Conservation (phyloP, 345 rosid species). For the Gynandropsis gynandra region DNA sequence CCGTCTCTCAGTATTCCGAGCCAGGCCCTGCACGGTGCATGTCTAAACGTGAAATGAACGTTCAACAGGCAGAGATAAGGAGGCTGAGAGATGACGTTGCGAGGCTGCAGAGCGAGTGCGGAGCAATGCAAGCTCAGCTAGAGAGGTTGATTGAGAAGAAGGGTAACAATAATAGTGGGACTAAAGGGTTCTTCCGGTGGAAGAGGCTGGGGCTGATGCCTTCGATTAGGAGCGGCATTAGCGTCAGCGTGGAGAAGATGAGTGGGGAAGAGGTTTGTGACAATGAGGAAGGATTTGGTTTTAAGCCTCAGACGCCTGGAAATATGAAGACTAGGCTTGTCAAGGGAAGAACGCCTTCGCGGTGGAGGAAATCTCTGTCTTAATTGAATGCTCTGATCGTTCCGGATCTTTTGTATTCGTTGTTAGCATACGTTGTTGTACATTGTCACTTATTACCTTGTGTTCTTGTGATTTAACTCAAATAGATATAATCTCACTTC, state of each 20-base stretch:
- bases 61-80: conserved; percentile 55
- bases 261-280: conserved; percentile 33
- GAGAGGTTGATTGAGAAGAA: conserved; percentile 63
- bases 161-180: conserved; percentile 52
- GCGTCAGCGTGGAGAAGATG: conserved; percentile 33
- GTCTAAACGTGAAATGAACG: conserved; percentile 60
- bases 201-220: conserved; percentile 50
- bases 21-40: conserved; percentile 36
- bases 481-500: too few species aligned
- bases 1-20: conserved; percentile 28
- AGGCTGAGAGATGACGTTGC: conserved; percentile 58
- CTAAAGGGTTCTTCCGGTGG: conserved; percentile 78
- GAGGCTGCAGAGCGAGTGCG: conserved; percentile 54
- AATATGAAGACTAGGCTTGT: conserved; percentile 52
- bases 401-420: too few species aligned
- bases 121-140: conserved; percentile 48
- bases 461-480: too few species aligned
- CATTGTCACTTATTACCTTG: too few species aligned
- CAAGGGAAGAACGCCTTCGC: conserved; percentile 46
- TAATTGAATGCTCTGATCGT: conserved; percentile 6
- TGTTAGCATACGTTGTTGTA: too few species aligned
- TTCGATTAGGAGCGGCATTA: conserved; percentile 29
- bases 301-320: conserved; percentile 46
- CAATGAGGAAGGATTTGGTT: conserved; percentile 30
- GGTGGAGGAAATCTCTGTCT: conserved; percentile 62